A percentile compares a stretch with the other conserved stretches of the same genome.
These are phyloP conservation scores for Cutaneotrichosporon sp. DNA, from an alignment of 1,284 basidiomycete genomes.

Conservation along the genomic window DNA sequence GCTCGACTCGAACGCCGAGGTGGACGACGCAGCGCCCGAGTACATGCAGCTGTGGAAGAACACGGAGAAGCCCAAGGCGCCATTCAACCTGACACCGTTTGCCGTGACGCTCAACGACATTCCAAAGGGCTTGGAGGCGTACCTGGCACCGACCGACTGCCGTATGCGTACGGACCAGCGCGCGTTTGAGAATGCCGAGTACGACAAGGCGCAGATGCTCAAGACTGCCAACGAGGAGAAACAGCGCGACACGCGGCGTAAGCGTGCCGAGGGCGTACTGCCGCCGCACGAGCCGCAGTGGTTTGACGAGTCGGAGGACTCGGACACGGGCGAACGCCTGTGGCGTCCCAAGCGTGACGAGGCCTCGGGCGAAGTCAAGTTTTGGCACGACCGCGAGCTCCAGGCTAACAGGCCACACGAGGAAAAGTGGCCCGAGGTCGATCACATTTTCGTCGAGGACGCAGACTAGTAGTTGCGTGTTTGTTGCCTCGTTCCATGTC, in stretches of 20 bases:
- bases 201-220: constrained; percentile 79
- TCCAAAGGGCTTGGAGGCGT: constrained; percentile 57
- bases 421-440: constrained; percentile 63
- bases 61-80: constrained; percentile 72
- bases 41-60: constrained; percentile 74
- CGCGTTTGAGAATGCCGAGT: constrained; percentile 89
- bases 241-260: constrained; percentile 71
- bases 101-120: constrained; percentile 70
- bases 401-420: constrained; percentile 53
- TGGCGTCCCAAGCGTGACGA: constrained; percentile 66
- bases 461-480: neutral
- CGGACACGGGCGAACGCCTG: constrained; percentile 77
- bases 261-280: constrained; percentile 68
- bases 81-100: constrained; percentile 93
- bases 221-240: constrained; percentile 83
- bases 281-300: constrained; percentile 74
- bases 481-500: neutral
- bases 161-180: constrained; percentile 87
- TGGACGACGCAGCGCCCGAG: constrained; percentile 36
- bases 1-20: constrained; percentile 53
- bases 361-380: constrained; percentile 56
- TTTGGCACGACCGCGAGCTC: constrained; percentile 74
- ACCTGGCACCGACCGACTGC: constrained; percentile 86
- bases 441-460: constrained; percentile 69
- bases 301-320: constrained; percentile 70